A percentile compares a stretch with the other conserved stretches of the same genome.
These are phyloP conservation scores for Penicillium subrubescens DNA, from an alignment of 495 filamentous ascomycete species.

Conservation along the genomic window DNA sequence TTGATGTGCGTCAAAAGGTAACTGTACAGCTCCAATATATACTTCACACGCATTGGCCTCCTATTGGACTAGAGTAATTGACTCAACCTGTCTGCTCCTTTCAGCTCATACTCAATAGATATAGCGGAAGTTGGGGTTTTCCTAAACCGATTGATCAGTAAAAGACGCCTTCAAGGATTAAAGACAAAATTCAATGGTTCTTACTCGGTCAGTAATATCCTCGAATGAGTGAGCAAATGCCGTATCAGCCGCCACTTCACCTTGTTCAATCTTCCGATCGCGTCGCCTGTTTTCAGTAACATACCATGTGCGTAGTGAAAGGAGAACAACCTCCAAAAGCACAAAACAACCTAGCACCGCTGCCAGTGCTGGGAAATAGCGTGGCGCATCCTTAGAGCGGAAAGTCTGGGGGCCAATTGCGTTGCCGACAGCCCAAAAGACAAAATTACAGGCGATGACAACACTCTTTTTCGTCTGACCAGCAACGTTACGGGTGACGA, in stretches of 20 bases:
- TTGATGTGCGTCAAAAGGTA: background rate
- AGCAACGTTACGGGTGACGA: constrained; percentile 63
- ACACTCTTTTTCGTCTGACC: constrained; percentile 67
- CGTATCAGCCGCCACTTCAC: constrained; percentile 27
- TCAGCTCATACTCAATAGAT: background rate
- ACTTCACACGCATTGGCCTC: background rate
- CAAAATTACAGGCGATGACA: constrained; percentile 43
- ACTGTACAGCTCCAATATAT: background rate
- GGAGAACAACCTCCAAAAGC: constrained; percentile 29
- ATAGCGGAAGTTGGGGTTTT: background rate
- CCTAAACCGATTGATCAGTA: background rate
- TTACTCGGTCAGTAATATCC: constrained; percentile 45
- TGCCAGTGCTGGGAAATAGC: constrained; percentile 42
- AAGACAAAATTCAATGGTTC: background rate
- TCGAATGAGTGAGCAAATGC: constrained; percentile 42
- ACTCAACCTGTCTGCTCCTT: background rate
- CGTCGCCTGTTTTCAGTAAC: constrained; percentile 35
- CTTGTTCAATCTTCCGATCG: constrained; percentile 30
- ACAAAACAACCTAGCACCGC: constrained; percentile 40
- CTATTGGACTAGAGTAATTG: background rate
- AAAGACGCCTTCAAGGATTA: background rate
- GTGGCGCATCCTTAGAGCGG: constrained; percentile 33
- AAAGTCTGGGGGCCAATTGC: constrained; percentile 50
- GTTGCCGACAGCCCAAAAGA: constrained; percentile 45
- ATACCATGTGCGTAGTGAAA: constrained; percentile 35